Base-by-base conservation (phyloP, 1,284 basidiomycete species). In the Cutaneotrichosporon mucoides region DNA sequence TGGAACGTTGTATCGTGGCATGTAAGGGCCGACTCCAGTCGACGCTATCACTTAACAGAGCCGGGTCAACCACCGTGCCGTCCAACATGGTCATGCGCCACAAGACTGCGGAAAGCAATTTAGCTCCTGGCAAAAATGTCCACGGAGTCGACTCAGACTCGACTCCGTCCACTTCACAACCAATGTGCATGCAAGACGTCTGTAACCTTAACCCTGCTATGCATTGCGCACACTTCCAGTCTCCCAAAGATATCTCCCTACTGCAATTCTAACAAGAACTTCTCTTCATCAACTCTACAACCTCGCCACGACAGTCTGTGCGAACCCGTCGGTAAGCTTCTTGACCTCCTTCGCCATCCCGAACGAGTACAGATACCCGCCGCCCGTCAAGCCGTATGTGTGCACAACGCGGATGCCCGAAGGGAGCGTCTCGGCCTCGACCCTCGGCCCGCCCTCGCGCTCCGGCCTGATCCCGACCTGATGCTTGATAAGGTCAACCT, bases 391-490 rank as follows among this genome's bases (percentile, higher is more conserved):
- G 15, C 53, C 53, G 12, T 55, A 55, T 4, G 53, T 41, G 44
- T 55, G 53, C 12, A 55, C 53, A 33, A 55, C 53, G 9, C 33
- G 36, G 15, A 37, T 13, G 34, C 53, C 53, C 5, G 44, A 35
- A 16, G 43, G 16, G 43, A 55, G 16, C 9, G 8, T 11, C 35
- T 55, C 53, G 6, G 43, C 42, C 53, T 55, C 53, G 34, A 44
- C 42, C n/a, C 53, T 43, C 10, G 43, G 36, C n/a, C 53, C 53
- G 43, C 43, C 34, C 24, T 47, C 36, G 34, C 61, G 47, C 53
- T 62, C 56, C 44, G 61, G 61, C 8, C 57, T 53, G 61, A 62
- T 55, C 13, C 61, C 61, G 15, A 62, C 53, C 36, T 43, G 57
- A 45, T 62, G 53, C n/a, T 46, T 42, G 34, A 63, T 35, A 46